Base-by-base conservation (phyloP, 805 yeast genomes). In the Yamadazyma olivae region DNA sequence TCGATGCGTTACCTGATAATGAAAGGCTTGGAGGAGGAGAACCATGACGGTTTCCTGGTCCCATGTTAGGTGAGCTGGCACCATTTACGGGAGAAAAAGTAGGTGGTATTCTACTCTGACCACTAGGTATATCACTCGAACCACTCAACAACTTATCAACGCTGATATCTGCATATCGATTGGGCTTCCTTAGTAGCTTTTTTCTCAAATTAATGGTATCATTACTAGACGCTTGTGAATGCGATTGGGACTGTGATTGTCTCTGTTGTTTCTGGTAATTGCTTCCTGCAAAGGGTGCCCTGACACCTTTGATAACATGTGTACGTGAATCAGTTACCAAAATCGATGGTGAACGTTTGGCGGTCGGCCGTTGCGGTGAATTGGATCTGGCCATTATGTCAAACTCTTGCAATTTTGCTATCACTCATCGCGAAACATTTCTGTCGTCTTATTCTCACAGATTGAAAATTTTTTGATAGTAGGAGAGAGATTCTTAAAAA, bases 281-380 rank as follows among this genome's bases (percentile, higher is more conserved):
- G 36, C 74, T 79, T 23, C 91, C 90, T 1, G 93, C 93, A 70
- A 80, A 86, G 1, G 93, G 95, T 0, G 91, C 93, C 33, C 81
- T 56, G n/a, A 71, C 64, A 17, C 74, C 71, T 43, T 70, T 69
- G 16, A 66, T 59, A 36, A 60, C 67, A 40, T 65, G 65, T 36
- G 78, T 72, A 41, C 98, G 70, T 2, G 86, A 78, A 61, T 90
- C 98, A 0, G 98, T 91, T 25, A 90, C 98, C 39, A 90, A 70
- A 52, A 90, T 90, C 1, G 96, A 86, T 8, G 98, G 97, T 20
- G 96, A 86, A 49, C 97, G 64, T 50, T 85, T 86, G 10, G 95
- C 87, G 5, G 85, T 80, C 3, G 84, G 81, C 21, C 28, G 28
- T 8, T 20, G 23, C 10, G 23, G 23, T 20, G 23, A 20, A 20